A percentile compares a stretch with the other conserved stretches of the same genome.
These are phyloP conservation scores for Saprolegnia diclina DNA, from an alignment of 352 stramenopile species.

Conservation along the genomic window DNA sequence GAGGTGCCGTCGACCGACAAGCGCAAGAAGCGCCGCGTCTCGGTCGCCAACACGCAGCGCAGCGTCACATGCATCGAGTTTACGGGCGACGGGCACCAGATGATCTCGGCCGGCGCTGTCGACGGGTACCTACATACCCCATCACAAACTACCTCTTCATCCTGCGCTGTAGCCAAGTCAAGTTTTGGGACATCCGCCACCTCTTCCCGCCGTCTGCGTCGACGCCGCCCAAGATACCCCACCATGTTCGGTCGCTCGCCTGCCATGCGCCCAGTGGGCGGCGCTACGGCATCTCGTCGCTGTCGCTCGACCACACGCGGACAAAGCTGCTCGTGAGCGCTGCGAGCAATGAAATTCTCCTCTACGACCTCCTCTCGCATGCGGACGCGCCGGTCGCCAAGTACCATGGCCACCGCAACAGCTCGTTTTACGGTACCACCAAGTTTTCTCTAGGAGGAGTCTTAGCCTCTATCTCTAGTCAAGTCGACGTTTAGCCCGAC, in stretches of 20 bases:
- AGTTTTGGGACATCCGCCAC: conserved; percentile 62
- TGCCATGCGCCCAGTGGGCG: conserved; percentile 8
- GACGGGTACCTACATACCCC: too few relatives aligned
- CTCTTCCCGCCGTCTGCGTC: conserved; percentile 29
- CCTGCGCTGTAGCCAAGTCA: conserved; percentile 36
- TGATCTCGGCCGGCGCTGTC: conserved; percentile 51
- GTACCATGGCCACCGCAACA: conserved; percentile 45
- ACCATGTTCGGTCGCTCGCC: conserved; percentile 3
- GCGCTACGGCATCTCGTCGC: conserved; percentile 53
- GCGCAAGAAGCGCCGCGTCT: conserved; percentile 31
- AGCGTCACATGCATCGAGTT: conserved; percentile 77
- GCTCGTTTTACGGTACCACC: conserved; percentile 55
- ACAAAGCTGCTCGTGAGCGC: conserved; percentile 54
- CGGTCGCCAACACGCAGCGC: conserved; percentile 31
- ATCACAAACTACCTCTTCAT: neutral
- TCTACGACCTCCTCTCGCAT: conserved; percentile 38
- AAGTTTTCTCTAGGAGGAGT: neutral
- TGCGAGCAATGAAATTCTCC: conserved; percentile 48
- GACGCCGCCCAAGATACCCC: conserved; percentile 28
- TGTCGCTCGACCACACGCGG: conserved; percentile 36
- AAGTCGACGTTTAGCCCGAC: conserved; percentile 56
- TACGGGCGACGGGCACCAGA: conserved; percentile 34
- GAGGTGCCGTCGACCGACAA: conserved; percentile 33
- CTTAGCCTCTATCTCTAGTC: conserved; percentile 28
- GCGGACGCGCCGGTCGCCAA: conserved; percentile 32